phyloP scores from a whole-genome alignment of 768 basidiomycete genomes.

The Psilocybe sp. region DNA sequence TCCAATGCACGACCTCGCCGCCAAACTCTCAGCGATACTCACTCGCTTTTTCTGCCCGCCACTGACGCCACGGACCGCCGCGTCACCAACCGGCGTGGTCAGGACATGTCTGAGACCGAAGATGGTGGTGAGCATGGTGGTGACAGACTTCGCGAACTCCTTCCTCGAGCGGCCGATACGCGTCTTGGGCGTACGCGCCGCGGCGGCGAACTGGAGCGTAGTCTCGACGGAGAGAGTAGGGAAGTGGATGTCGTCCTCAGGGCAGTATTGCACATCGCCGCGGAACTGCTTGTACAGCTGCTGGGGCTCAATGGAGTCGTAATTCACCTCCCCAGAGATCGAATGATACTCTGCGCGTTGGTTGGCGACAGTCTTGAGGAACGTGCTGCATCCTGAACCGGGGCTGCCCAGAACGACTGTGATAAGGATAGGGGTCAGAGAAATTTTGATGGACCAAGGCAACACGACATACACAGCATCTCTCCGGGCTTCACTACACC shows the following conservation, averaged over 20 bases:
- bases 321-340: conserved; percentile 69
- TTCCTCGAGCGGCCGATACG: conserved; percentile 44
- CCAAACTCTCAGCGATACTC: conserved; percentile 65
- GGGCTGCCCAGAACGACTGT: conserved; percentile 83
- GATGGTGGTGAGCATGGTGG: conserved; percentile 58
- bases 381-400: conserved; percentile 79
- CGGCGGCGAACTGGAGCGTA: conserved; percentile 69
- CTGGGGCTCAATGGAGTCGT: conserved; percentile 70
- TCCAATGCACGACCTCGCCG: conserved; percentile 52
- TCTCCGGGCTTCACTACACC: conserved; percentile 68
- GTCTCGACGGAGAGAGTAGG: conserved; percentile 80
- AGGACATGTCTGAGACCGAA: conserved; percentile 76
- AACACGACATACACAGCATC: conserved; percentile 63
- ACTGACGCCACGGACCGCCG: conserved; percentile 65
- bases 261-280: conserved; percentile 79
- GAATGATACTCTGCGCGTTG: conserved; percentile 64
- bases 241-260: conserved; percentile 86
- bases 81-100: conserved; percentile 77
- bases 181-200: conserved; percentile 61
- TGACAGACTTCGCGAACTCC: conserved; percentile 38
- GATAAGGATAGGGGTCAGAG: not conserved
- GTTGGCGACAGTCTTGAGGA: conserved; percentile 81
- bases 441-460: conserved; percentile 31
- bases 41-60: conserved; percentile 84
- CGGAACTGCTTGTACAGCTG: conserved; percentile 64